Evolutionary conservation across 163 green algal species (phyloP), one percentile per base, ranked within the genome.

Genomic region (Chlorella variabilis): DNA sequence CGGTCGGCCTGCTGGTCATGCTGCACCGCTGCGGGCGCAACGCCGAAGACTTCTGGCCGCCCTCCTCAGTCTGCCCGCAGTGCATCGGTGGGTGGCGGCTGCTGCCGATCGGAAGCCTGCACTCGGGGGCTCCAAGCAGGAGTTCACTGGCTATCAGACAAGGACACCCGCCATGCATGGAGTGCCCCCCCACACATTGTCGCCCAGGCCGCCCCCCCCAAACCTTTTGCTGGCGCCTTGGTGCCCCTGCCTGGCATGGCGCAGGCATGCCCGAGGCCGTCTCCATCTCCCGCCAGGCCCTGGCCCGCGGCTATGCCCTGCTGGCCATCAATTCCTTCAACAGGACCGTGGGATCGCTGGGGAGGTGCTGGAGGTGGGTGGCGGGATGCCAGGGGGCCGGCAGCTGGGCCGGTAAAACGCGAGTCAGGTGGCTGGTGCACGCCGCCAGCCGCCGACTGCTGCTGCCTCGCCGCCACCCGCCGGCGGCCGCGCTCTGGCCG

Each of bases 1-100:
- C 73, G 56, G 73, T 80, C 2, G 73, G 73, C 54, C n/a, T 45
- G 1, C 38, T 80, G 73, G 73, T 80, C 3, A 58, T 80, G 73
- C 54, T 80, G 38, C 73, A 80, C 73, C 73, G 56, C 25, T 80
- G 73, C 73, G 73, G 73, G 21, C 73, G 73, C 56, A 80, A 80
- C 27, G 73, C 73, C 20, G 73, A 80, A 27, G 73, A 80, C 73
- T 80, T 69, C 29, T 80, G 73, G 73, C 73, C 73, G 17, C 73
- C 73, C n/a, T 80, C 73, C 25, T 45, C 39, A 15, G 73, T 70
- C 7, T 80, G 73, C 56, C 73, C 73, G 4, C 73, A 80, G 73
- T 80, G 73, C 56, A 80, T 80, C 27, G 71, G 70, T 77, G 48
- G 27, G 61, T 69, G 29, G 61, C 34, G 61, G 61, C 3, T 4